A percentile compares a stretch with the other conserved stretches of the same genome.
Evolutionary conservation across 2,329 filamentous ascomycete species (phyloP).

Genomic region (Didymellaceae sp.): DNA sequence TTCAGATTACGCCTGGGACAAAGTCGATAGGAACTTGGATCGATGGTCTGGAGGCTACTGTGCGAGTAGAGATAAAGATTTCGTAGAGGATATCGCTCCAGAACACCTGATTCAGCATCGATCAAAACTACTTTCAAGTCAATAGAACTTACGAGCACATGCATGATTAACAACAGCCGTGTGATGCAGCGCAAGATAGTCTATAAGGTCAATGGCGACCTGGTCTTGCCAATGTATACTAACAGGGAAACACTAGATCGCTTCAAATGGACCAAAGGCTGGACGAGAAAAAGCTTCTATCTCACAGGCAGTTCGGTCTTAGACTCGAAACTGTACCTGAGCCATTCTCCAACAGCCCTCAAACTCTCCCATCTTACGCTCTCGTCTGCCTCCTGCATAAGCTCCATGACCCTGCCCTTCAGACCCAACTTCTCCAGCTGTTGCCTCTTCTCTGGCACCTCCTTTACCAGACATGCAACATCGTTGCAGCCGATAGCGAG

Average conservation of each 20-base stretch:
- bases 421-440: slow-evolving; percentile 83
- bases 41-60: slow-evolving; percentile 71
- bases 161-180: background rate
- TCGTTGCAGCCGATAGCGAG: slow-evolving; percentile 93
- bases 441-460: slow-evolving; percentile 82
- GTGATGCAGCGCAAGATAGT: slow-evolving; percentile 12
- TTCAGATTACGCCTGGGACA: slow-evolving; percentile 79
- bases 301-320: slow-evolving; percentile 42
- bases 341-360: slow-evolving; percentile 79
- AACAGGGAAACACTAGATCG: slow-evolving; percentile 14
- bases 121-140: background rate
- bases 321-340: slow-evolving; percentile 66
- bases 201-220: slow-evolving; percentile 8
- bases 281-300: slow-evolving; percentile 16
- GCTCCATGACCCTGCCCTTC: slow-evolving; percentile 87
- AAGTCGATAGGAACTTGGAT: slow-evolving; percentile 84
- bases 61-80: slow-evolving; percentile 68
- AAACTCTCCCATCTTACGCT: slow-evolving; percentile 91
- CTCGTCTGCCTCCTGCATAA: slow-evolving; percentile 90
- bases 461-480: slow-evolving; percentile 84
- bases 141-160: background rate
- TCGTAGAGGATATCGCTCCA: background rate
- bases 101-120: no score
- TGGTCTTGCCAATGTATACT: slow-evolving; percentile 15
- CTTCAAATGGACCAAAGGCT: slow-evolving; percentile 7